Evolutionary conservation across 2,329 filamentous ascomycete species (phyloP).

Genomic region (Pseudocercospora macadamiae): DNA sequence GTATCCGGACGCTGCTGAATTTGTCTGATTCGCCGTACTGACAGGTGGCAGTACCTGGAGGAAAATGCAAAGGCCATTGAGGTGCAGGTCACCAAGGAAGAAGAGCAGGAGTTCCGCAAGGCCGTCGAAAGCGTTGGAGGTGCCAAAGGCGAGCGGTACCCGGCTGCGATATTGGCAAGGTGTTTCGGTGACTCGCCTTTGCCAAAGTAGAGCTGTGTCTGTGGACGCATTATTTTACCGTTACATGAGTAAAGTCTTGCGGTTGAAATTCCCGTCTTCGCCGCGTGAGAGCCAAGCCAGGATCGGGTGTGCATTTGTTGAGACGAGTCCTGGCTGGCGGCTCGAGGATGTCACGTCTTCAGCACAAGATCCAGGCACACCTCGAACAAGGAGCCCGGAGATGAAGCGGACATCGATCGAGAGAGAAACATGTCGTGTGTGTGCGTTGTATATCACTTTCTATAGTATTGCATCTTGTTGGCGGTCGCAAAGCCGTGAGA

Average conservation of each 20-base stretch:
- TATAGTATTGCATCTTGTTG: neutral
- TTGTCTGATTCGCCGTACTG: neutral
- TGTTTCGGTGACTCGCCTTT: constrained; percentile 33
- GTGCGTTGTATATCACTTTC: too few relatives aligned
- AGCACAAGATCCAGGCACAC: neutral
- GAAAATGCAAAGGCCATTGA: constrained; percentile 31
- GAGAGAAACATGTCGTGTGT: too few relatives aligned
- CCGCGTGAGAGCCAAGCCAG: neutral
- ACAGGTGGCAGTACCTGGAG: constrained; percentile 26
- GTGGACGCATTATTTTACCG: neutral
- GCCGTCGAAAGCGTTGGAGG: constrained; percentile 38
- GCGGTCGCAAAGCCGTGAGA: neutral
- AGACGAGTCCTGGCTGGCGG: neutral
- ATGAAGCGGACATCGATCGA: neutral
- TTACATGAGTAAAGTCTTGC: neutral
- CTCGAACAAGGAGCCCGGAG: neutral
- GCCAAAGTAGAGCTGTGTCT: constrained; percentile 7
- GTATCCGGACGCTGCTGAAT: neutral
- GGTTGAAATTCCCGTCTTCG: too few relatives aligned
- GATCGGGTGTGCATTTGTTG: neutral
- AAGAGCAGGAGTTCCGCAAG: constrained; percentile 32
- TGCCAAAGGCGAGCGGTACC: constrained; percentile 33
- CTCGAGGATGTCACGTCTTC: neutral
- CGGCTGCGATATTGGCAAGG: constrained; percentile 33
- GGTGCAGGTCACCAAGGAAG: constrained; percentile 31